Evolutionary conservation across 1,139 yeast genomes (phyloP), one percentile per base, ranked within the genome.

Genomic region (Pichia sp.): DNA sequence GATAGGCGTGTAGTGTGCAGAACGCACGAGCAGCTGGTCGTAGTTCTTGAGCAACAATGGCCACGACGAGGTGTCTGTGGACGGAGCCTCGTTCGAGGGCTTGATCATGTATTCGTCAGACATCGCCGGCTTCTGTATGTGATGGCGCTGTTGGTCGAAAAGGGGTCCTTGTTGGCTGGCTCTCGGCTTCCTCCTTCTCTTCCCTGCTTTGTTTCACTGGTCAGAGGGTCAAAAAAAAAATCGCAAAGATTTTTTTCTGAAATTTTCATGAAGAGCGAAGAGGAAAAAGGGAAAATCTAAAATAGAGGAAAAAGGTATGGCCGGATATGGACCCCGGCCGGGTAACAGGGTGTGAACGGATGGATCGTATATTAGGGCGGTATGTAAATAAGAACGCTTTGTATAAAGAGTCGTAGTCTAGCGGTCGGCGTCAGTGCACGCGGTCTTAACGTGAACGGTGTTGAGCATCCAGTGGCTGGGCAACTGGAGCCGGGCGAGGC

Each of bases 1-100:
- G 64, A 92, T 90, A 63, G 97, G 97, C 52, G 98, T 92, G 74
- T 90, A 92, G 72, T 90, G 97, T 53, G 97, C 96, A 60, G 95
- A 87, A 78, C 99, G 87, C 55, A 93, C 97, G 62, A 92, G 78
- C 60, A 93, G 78, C 76, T 92, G 88, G 78, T 93, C 98, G 73
- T 85, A 93, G 78, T 93, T 86, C 74, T 93, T 93, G 72, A 93
- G 79, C 68, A 93, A 79, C 67, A 93, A 80, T 49, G 99, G 99
- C 99, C 98, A 93, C 63, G 87, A 88, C 59, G 95, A 85, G 58
- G 98, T 87, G 73, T 92, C 95, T 64, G 84, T 84, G 45, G 93
- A 75, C 50, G 96, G 89, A 59, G 85, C 80, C 61, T 84, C 80
- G 63, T 81, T 77, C 73, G 90, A 96, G 54, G 99, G 99, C 80